Percentiles rank a stretch among this genome's conserved stretches.
phyloP scores from a whole-genome alignment of 2,329 filamentous ascomycete species.

The Myriangium duriaei region DNA sequence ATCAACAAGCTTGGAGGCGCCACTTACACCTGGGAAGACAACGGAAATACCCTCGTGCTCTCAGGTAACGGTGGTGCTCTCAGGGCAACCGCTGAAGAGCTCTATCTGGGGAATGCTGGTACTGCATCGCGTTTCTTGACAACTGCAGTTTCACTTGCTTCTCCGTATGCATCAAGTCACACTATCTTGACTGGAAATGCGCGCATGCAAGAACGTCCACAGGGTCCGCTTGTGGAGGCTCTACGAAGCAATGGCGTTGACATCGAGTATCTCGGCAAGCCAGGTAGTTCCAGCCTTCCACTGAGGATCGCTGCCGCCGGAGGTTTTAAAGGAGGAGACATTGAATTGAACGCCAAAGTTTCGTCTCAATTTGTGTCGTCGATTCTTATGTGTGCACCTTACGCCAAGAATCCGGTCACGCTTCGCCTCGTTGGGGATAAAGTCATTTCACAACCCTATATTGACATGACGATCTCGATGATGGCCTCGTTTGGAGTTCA shows the following conservation, averaged over 20 bases:
- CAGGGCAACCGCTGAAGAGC: conserved; percentile 57
- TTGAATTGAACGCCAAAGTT: conserved; percentile 85
- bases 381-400: conserved; percentile 90
- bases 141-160: conserved; percentile 75
- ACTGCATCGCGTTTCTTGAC: conserved; percentile 93
- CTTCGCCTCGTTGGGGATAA: conserved; percentile 87
- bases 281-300: conserved; percentile 73
- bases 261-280: conserved; percentile 73
- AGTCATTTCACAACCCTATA: conserved; percentile 92
- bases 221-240: conserved; percentile 85
- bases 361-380: conserved; percentile 99
- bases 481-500: conserved; percentile 83
- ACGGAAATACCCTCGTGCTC: conserved; percentile 81
- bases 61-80: conserved; percentile 82
- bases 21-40: conserved; percentile 85
- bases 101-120: conserved; percentile 93
- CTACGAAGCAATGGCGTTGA: conserved; percentile 75
- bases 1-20: conserved; percentile 73
- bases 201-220: conserved; percentile 90
- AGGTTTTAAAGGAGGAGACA: conserved; percentile 73
- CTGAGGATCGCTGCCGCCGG: conserved; percentile 69
- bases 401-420: conserved; percentile 87
- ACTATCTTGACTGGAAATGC: conserved; percentile 86
- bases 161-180: conserved; percentile 47
- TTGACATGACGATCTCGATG: conserved; percentile 98